A percentile compares a stretch with the other conserved stretches of the same genome.
Conservation (phyloP, 805 yeast species). For the Ogataea nakhonphanomensis region DNA sequence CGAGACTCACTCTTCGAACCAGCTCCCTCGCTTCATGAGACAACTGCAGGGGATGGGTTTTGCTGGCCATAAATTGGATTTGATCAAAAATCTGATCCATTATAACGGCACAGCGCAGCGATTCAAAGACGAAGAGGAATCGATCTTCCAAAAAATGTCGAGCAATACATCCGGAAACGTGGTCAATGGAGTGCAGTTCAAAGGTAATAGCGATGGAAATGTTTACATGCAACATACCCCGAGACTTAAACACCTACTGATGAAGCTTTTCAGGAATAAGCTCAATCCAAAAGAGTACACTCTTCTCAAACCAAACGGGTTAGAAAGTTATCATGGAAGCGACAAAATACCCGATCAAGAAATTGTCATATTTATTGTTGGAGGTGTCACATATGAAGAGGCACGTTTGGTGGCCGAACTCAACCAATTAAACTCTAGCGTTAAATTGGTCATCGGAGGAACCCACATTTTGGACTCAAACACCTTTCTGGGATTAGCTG, state of each 20-base stretch:
- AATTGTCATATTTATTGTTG: slow-evolving; percentile 69
- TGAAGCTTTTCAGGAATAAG: slow-evolving; percentile 39
- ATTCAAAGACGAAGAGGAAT: slow-evolving; percentile 34
- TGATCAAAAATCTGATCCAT: slow-evolving; percentile 44
- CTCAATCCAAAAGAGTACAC: slow-evolving; percentile 29
- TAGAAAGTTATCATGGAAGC: slow-evolving; percentile 11
- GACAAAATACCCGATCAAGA: slow-evolving; percentile 50
- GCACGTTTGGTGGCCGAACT: slow-evolving; percentile 77
- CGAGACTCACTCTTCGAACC: slow-evolving; percentile 48
- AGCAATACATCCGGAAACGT: slow-evolving; percentile 22
- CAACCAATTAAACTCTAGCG: slow-evolving; percentile 50
- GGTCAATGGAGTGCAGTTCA: slow-evolving; percentile 33
- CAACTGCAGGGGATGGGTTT: slow-evolving; percentile 37
- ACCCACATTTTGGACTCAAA: slow-evolving; percentile 52
- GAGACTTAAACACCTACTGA: slow-evolving; percentile 49
- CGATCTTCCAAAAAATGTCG: slow-evolving; percentile 27
- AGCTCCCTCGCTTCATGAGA: slow-evolving; percentile 37
- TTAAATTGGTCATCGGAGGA: slow-evolving; percentile 80
- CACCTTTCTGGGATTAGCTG: slow-evolving; percentile 25
- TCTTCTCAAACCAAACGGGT: slow-evolving; percentile 17
- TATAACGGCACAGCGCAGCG: slow-evolving; percentile 44
- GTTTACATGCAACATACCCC: slow-evolving; percentile 93
- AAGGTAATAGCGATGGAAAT: slow-evolving; percentile 47
- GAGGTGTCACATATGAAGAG: slow-evolving; percentile 93
- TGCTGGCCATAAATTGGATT: slow-evolving; percentile 36